Percentiles rank a stretch among this genome's conserved stretches.
These are phyloP conservation scores for Haplosporangium sp. DNA, from an alignment of 371 early-diverging fungal genomes.

Conservation along the genomic window DNA sequence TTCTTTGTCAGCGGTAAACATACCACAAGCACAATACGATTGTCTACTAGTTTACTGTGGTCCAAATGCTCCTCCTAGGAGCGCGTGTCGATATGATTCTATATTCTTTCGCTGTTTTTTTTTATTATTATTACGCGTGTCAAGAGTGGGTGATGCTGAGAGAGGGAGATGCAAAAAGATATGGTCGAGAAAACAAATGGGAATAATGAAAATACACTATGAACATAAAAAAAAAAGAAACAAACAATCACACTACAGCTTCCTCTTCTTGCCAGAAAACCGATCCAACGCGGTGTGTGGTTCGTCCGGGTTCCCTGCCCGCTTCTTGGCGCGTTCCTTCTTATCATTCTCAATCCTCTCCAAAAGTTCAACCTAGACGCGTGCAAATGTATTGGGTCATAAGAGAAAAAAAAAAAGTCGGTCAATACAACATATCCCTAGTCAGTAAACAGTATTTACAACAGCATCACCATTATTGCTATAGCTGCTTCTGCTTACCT, in stretches of 20 bases:
- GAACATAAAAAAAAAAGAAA: no score
- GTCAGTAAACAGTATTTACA: not conserved
- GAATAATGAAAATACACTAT: no score
- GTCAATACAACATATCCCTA: not conserved
- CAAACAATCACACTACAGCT: constrained; percentile 18
- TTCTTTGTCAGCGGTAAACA: no score
- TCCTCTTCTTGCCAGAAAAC: constrained; percentile 58
- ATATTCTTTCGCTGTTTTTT: not conserved
- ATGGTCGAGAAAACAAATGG: not conserved
- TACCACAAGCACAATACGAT: not conserved
- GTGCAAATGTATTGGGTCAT: not conserved
- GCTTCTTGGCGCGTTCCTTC: constrained; percentile 58
- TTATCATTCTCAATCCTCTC: constrained; percentile 62
- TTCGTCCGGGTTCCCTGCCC: constrained; percentile 51
- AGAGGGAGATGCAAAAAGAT: not conserved
- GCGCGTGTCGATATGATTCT: no score
- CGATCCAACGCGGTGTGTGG: constrained; percentile 62
- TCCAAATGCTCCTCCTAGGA: no score
- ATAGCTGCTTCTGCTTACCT: constrained; percentile 53
- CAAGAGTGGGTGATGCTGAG: not conserved
- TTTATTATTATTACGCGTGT: constrained; percentile 16
- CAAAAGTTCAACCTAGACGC: constrained; percentile 51
- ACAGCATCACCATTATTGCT: not conserved
- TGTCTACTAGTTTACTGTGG: not conserved
- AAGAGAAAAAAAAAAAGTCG: constrained; percentile 14